Percentiles rank a stretch among this genome's conserved stretches.
Conservation (phyloP, 2,329 filamentous ascomycete species). For the Aspergillus tanneri region DNA sequence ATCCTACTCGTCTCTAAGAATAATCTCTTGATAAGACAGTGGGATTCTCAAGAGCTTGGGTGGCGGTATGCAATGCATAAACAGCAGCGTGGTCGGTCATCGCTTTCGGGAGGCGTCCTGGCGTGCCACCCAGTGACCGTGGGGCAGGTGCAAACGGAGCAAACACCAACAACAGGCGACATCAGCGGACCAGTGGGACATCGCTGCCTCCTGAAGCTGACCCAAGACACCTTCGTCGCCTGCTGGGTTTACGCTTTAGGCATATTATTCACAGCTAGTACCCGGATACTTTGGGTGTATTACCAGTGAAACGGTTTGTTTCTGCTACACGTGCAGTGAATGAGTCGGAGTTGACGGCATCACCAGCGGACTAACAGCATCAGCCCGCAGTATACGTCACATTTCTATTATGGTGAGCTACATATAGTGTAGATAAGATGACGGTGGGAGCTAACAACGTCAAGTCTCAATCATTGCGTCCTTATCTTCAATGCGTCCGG, state of each 20-base stretch:
- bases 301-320: no score
- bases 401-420: conserved; percentile 30
- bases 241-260: conserved; percentile 5
- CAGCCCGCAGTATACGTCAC: conserved; percentile 18
- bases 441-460: conserved; percentile 15
- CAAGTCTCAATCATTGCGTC: conserved; percentile 92
- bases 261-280: not conserved
- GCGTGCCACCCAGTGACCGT: no score
- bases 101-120: conserved; percentile 13
- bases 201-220: conserved; percentile 17
- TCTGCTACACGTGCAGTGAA: no score
- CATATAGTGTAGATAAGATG: conserved; percentile 3
- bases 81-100: conserved; percentile 16
- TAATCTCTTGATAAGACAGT: conserved; percentile 5
- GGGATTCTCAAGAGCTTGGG: conserved; percentile 3
- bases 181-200: conserved; percentile 15
- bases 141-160: conserved; percentile 34
- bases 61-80: conserved; percentile 18
- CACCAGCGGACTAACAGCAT: not conserved
- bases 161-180: conserved; percentile 24
- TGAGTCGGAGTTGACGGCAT: conserved; percentile 7
- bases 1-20: conserved; percentile 37
- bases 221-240: conserved; percentile 8
- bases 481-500: conserved; percentile 94
- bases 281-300: no score